Evolutionary conservation across 164 flowering plant species (phyloP), one percentile per base, ranked within the genome.

Genomic region (Magnolia kwangsiensis): DNA sequence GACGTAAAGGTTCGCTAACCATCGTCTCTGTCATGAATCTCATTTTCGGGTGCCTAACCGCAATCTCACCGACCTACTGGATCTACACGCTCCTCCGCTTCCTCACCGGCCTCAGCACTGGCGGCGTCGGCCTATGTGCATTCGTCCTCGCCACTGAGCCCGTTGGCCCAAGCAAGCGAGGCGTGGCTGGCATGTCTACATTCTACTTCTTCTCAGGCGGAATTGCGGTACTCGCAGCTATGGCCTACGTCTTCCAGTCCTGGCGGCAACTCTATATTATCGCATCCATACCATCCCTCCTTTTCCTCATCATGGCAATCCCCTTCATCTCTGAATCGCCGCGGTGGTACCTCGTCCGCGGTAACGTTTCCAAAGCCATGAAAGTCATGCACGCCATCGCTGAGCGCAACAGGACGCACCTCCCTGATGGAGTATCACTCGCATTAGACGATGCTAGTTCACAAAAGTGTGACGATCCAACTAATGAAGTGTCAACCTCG

Each of bases 151-250:
- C 98, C 73, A 92, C 95, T 8, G 98, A 95, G 68, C 97, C 99
- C 16, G 69, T 95, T 0, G 98, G 98, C 24, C 94, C 93, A 8
- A 58, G 87, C 4, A 87, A 83, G 81, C 94, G 98, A 0, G 99
- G 99, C 7, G 69, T 74, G 0, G 98, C 89, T 6, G 99, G 99
- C 24, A 92, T 95, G 99, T 95, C 96, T 50, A 88, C 96, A 3
- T 95, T 95, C 87, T 93, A 92, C 85, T 93, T 95, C 86, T 95
- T 95, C 88, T 95, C 99, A 0, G 51, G 66, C 0, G 98, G 98
- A 9, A 93, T 93, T 6, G 96, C 92, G 0, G 24, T 87, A 0
- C 91, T 93, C 18, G 80, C 97, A 1, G 94, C 84, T 51, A 83
- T 89, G 6, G 98, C 98, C 10, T 93, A 88, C 84, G 9, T 88